phyloP scores from a whole-genome alignment of 2,329 filamentous ascomycete species.

The Shiraia sp. region DNA sequence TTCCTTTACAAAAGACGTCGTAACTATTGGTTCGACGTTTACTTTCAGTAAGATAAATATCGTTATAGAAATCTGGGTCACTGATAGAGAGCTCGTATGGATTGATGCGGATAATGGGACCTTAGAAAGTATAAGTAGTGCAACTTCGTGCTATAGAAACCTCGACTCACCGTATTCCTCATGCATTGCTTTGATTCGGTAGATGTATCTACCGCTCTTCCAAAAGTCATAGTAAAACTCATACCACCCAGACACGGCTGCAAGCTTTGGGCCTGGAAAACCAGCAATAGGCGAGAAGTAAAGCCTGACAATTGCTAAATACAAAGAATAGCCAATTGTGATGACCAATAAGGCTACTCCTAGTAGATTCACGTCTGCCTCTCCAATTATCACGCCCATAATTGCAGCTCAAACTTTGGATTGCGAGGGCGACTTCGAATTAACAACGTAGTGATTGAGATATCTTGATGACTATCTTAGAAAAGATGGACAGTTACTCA shows the following conservation, averaged over 20 bases:
- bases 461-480: too few species aligned
- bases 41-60: conserved; percentile 26
- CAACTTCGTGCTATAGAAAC: neutral
- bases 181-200: conserved; percentile 35
- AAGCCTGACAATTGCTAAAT: conserved; percentile 5
- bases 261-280: conserved; percentile 30
- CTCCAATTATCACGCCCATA: too few species aligned
- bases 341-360: too few species aligned
- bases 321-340: neutral
- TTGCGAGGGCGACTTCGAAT: too few species aligned
- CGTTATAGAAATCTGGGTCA: conserved; percentile 26
- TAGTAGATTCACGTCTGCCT: too few species aligned
- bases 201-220: conserved; percentile 29
- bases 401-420: too few species aligned
- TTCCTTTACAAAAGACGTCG: conserved; percentile 13
- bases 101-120: conserved; percentile 35
- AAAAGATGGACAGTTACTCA: too few species aligned
- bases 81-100: conserved; percentile 29
- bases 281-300: conserved; percentile 22
- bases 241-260: conserved; percentile 25
- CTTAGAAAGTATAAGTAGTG: conserved; percentile 6
- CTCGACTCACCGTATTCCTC: conserved; percentile 27
- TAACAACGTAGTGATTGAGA: too few species aligned
- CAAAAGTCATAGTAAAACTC: conserved; percentile 30
- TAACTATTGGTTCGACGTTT: conserved; percentile 21